Base-by-base conservation (phyloP, 192 early-diverging fungal genomes). In the Umbelopsis ramanniana region DNA sequence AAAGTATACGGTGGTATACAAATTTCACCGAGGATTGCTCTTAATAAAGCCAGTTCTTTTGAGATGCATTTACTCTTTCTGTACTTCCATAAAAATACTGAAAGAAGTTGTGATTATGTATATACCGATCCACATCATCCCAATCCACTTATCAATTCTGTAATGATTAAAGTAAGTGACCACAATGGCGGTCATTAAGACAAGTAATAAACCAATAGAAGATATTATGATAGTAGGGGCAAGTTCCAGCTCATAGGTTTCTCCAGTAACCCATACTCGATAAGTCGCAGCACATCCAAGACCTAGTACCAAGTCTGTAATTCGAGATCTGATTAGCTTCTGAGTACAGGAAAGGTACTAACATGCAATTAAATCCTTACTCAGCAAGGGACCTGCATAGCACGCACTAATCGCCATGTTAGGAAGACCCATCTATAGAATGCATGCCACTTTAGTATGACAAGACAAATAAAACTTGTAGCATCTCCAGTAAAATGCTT, bases 351-450 rank as follows among this genome's bases (percentile, higher is more conserved):
- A 23, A 52, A 45, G 3, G 29, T 29, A 3, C 29, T 29, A 1
- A 3, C 29, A 47, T 21, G 22, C 21, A 67, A 26, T 2, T 3
- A 21, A 17, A 1, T 12, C 68, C 70, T 78, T 84, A 91, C 88
- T 96, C 37, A 98, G 78, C 85, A 98, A 88, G 19, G 97, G 97
- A 19, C 92, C 87, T n/a, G 93, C 96, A 82, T 93, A 97, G 55
- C 97, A 98, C 1, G 97, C 97, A 22, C 92, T 91, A 33, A 98
- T 86, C 0, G 96, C 97, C 95, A 98, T 98, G 57, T 89, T 89
- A 22, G 96, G 94, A 66, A 89, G 94, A 7, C 96, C 96, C 93
- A 94, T 93, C 74, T 85, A 81, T 9, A 69, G 0, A 6, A 43
- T 43, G 11, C 11, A 11, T 43, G 1, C 3, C 29, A 29, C 29